These are phyloP conservation scores for Ogataea pini DNA, from an alignment of 805 yeast species.

Conservation along the genomic window DNA sequence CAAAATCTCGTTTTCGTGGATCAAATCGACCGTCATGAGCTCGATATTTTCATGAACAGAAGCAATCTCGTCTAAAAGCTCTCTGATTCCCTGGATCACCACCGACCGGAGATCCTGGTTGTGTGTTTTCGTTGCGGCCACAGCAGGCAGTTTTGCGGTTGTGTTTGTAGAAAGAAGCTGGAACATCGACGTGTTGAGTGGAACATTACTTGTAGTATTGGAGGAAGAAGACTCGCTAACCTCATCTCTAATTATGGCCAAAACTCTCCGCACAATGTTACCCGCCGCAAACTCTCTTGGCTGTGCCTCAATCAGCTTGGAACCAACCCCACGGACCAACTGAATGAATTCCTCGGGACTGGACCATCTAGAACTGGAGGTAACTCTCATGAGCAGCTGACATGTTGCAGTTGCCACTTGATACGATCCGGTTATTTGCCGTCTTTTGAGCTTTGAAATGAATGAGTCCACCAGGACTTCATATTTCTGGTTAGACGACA, in stretches of 20 bases:
- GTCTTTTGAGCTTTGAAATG: conserved; percentile 64
- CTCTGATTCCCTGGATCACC: conserved; percentile 89
- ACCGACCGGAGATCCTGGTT: conserved; percentile 75
- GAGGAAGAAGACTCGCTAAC: conserved; percentile 46
- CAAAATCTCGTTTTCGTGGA: conserved; percentile 85
- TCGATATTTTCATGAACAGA: conserved; percentile 90
- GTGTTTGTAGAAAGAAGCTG: conserved; percentile 63
- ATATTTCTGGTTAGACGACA: conserved; percentile 27
- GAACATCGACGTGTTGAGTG: conserved; percentile 84
- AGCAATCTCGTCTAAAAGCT: conserved; percentile 85
- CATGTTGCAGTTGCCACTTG: conserved; percentile 85
- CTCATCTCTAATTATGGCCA: conserved; percentile 87
- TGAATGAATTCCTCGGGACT: conserved; percentile 69
- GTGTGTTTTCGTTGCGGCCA: conserved; percentile 40
- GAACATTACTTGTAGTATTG: conserved; percentile 36
- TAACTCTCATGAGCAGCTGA: conserved; percentile 81
- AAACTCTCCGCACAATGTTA: conserved; percentile 84
- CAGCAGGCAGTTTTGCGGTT: conserved; percentile 24
- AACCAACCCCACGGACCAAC: conserved; percentile 75
- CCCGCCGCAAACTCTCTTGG: conserved; percentile 90
- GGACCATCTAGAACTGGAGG: conserved; percentile 87
- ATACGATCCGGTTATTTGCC: conserved; percentile 80
- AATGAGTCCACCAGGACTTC: conserved; percentile 36
- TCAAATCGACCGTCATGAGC: conserved; percentile 86
- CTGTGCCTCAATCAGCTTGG: conserved; percentile 69